A percentile compares a stretch with the other conserved stretches of the same genome.
Conservation (phyloP, 768 basidiomycete genomes). For the Leccinellum rugosiceps region DNA sequence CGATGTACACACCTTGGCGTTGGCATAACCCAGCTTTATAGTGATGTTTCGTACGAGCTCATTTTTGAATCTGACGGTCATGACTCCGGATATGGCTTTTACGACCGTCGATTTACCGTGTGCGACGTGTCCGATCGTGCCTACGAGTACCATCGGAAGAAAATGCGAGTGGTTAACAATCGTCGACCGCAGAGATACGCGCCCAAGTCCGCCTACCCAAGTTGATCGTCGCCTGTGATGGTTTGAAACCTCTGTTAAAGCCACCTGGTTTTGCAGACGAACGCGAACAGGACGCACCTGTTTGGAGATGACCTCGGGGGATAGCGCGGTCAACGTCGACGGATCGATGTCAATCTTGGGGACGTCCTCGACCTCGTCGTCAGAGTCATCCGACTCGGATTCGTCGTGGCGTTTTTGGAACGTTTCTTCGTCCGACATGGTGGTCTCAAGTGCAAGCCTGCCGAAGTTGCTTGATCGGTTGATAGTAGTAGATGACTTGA, state of each 20-base stretch:
- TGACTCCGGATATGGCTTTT: conserved; percentile 97
- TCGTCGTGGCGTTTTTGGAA: conserved; percentile 60
- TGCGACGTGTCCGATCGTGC: conserved; percentile 98
- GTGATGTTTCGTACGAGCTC: conserved; percentile 99
- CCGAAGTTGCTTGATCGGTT: conserved; percentile 10
- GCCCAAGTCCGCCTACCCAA: conserved; percentile 50
- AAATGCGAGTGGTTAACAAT: not conserved
- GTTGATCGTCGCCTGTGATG: conserved; percentile 83
- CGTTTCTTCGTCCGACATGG: conserved; percentile 71
- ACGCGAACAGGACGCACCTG: conserved; percentile 51
- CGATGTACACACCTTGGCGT: conserved; percentile 76
- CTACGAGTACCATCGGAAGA: conserved; percentile 37
- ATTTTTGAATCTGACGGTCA: conserved; percentile 99
- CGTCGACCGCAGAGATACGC: not conserved
- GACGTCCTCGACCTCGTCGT: conserved; percentile 49
- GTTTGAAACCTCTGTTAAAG: conserved; percentile 3
- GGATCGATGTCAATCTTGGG: conserved; percentile 76
- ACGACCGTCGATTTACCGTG: conserved; percentile 97
- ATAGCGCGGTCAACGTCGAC: conserved; percentile 80
- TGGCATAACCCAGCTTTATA: conserved; percentile 88
- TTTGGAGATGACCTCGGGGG: conserved; percentile 88
- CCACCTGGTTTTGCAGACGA: not conserved
- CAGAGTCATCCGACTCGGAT: conserved; percentile 71
- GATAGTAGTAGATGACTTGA: conserved; percentile 10
- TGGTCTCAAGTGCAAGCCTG: conserved; percentile 2